phyloP scores from a whole-genome alignment of 2,329 filamentous ascomycete genomes.

The Colletotrichum noveboracense region DNA sequence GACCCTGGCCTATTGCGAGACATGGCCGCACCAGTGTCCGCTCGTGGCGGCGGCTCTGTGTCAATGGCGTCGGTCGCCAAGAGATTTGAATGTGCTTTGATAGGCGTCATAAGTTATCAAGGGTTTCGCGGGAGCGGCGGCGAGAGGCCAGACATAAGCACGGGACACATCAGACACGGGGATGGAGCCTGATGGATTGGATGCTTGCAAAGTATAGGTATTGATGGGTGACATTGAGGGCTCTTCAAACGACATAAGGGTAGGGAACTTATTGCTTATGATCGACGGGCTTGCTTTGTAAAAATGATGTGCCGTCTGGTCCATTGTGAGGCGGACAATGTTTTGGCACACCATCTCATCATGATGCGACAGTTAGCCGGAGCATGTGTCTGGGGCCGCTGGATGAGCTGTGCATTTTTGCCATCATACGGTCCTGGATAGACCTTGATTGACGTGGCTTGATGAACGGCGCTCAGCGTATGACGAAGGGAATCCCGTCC shows the following conservation, averaged over 20 bases:
- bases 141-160: not conserved
- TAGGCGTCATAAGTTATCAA: not conserved
- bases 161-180: not conserved
- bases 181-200: not conserved
- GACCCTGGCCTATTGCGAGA: not conserved
- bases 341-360: conserved; percentile 13
- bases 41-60: not conserved
- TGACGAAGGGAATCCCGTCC: not conserved
- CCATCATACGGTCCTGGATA: not conserved
- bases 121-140: not conserved
- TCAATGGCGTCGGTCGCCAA: not conserved
- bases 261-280: not conserved
- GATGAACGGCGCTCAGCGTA: not conserved
- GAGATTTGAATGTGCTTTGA: not conserved
- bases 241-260: not conserved
- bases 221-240: not conserved
- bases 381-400: conserved; percentile 3
- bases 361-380: conserved; percentile 12
- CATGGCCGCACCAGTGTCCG: not conserved
- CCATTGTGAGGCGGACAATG: not conserved
- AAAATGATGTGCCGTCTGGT: not conserved
- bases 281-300: not conserved
- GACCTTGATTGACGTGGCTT: not conserved
- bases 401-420: not conserved
- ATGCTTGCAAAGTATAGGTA: not conserved